Conservation (phyloP, 176 grass and related monocot genomes). For the Phyllostachys edulis region DNA sequence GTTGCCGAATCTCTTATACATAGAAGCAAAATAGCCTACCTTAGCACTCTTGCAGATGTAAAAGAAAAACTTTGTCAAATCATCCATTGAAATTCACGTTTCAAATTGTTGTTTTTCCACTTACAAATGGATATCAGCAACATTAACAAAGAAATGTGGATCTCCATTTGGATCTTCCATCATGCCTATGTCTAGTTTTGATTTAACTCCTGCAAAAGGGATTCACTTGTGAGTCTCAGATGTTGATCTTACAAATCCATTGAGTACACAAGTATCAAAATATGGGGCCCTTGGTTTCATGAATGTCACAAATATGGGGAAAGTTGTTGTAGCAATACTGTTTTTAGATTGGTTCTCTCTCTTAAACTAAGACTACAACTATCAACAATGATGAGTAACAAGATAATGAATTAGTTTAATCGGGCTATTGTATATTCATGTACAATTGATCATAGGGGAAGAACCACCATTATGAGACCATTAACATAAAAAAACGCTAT, state of each 20-base stretch:
- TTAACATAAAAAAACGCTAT: not conserved
- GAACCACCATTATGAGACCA: not conserved
- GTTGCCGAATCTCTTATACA: constrained; percentile 92
- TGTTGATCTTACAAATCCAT: not conserved
- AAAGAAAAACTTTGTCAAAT: not conserved
- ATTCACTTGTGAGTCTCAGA: constrained; percentile 29
- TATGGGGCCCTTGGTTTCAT: not conserved
- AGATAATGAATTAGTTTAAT: not conserved
- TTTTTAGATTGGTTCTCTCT: not conserved
- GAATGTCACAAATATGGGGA: not conserved
- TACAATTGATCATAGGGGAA: not conserved
- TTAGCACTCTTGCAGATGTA: constrained; percentile 75
- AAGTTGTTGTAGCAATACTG: not conserved
- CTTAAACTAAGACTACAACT: not conserved
- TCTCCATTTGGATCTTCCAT: constrained; percentile 56
- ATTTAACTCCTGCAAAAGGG: constrained; percentile 62
- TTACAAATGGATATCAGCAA: constrained; percentile 97
- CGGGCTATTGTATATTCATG: not conserved
- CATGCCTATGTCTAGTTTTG: constrained; percentile 86
- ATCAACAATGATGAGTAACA: not conserved
- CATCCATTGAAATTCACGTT: constrained; percentile 9
- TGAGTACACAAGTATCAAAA: not conserved
- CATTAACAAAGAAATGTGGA: constrained; percentile 89
- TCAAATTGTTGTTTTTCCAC: constrained; percentile 26
- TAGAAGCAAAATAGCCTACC: constrained; percentile 90